Evolutionary conservation across 108 stramenopile species (phyloP).

Genomic region (Skeletonema grethae): DNA sequence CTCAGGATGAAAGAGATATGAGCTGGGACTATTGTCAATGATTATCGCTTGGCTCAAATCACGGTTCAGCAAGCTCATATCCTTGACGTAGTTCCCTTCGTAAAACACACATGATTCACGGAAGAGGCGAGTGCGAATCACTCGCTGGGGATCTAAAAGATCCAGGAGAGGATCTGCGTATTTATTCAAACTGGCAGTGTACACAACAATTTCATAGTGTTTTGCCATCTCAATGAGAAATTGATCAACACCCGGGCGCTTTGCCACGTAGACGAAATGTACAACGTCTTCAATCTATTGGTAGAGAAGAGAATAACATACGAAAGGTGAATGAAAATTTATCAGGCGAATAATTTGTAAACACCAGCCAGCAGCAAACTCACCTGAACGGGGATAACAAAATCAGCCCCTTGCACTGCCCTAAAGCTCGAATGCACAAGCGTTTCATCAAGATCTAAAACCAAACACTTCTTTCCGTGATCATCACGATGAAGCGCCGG

Average conservation of each 20-base stretch:
- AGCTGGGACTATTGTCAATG: conserved; percentile 97
- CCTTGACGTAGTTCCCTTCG: conserved; percentile 99
- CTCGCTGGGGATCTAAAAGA: conserved; percentile 85
- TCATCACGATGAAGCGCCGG: conserved; percentile 68
- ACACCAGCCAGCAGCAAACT: conserved; percentile 19
- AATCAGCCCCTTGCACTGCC: conserved; percentile 94
- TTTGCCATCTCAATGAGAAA: conserved; percentile 94
- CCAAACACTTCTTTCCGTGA: conserved; percentile 90
- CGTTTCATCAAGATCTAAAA: conserved; percentile 98
- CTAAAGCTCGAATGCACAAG: conserved; percentile 97
- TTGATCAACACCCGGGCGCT: conserved; percentile 96
- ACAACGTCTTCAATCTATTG: conserved; percentile 92
- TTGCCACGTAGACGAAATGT: conserved; percentile 97
- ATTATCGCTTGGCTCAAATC: conserved; percentile 91
- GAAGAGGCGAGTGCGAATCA: conserved; percentile 89
- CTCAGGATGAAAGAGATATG: conserved; percentile 97
- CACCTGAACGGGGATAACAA: conserved; percentile 97
- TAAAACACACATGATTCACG: conserved; percentile 98
- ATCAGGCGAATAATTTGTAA: not conserved
- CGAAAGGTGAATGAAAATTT: not conserved
- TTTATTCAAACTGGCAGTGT: conserved; percentile 97
- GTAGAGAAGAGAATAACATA: not conserved
- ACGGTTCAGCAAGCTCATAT: conserved; percentile 84
- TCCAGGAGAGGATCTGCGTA: conserved; percentile 98
- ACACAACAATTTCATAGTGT: conserved; percentile 97